Evolutionary conservation across 495 filamentous ascomycete genomes (phyloP), one percentile per base, ranked within the genome.

Genomic region (Rusavskia elegans): DNA sequence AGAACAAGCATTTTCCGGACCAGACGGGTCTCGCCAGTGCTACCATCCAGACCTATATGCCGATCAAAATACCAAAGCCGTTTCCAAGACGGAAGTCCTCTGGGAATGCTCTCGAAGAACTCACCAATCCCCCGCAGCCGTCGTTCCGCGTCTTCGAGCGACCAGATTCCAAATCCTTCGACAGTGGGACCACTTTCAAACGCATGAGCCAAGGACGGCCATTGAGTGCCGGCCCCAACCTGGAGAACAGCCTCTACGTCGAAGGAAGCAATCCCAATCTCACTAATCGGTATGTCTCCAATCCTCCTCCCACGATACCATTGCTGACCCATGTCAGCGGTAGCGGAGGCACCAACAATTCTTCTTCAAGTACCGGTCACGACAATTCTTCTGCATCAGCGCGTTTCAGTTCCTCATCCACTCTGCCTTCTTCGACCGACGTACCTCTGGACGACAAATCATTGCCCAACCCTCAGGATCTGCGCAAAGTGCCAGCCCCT

Each of bases 381-480:
- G 75, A 87, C 57, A 81, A 79, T 58, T 83, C 83, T 8, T 81
- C 79, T 29, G 66, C 68, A 30, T 73, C 73, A n/a, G 69, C 66
- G 11, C 78, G 82, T 48, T 71, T 84, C 55, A 86, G 82, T 60
- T 84, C 84, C 51, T 78, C 80, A 16, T 85, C 84, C 6, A 87
- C 83, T 17, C 66, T 81, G 9, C 82, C 84, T 21, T 87, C 83
- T 7, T 85, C 83, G 8, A 79, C 80, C 21, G 84, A 86, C 54
- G 63, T 73, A 7, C 68, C 70, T 20, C 64, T 65, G 6, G 71
- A 78, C 51, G 76, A 83, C 36, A 78, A 83, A 60, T 66, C 67
- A 35, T 61, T 69, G n/a, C 63, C 65, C 14, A 72, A 74, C 54
- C 72, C 72, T 41, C 75, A 75, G 59, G 63, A 66, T 14, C 59